Conservation (phyloP, 1,284 basidiomycete species). For the Phylloporus sp. region DNA sequence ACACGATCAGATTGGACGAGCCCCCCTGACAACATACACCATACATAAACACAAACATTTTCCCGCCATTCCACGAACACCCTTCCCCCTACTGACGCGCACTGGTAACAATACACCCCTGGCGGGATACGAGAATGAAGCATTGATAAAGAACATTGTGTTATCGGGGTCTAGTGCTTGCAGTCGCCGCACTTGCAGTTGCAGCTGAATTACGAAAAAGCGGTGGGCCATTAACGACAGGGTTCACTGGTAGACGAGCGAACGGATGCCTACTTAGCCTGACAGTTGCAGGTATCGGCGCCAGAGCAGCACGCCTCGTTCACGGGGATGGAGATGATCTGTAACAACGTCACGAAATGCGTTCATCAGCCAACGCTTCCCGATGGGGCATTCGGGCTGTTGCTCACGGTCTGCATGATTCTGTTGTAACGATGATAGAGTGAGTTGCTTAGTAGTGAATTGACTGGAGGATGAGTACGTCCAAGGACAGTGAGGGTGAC, state of each 20-base stretch:
- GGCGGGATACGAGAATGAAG: neutral
- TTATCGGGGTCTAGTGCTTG: conserved; percentile 21
- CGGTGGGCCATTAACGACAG: neutral
- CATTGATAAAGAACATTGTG: neutral
- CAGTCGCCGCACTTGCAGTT: conserved; percentile 25
- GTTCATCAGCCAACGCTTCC: neutral
- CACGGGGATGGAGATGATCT: conserved; percentile 27
- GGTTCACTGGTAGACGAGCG: neutral
- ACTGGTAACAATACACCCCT: neutral
- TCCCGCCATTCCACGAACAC: neutral
- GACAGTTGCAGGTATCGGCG: conserved; percentile 15
- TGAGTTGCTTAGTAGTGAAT: neutral
- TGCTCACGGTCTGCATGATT: conserved; percentile 2
- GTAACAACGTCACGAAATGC: neutral
- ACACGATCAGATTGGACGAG: neutral
- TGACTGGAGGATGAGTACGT: neutral
- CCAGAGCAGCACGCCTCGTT: conserved; percentile 30
- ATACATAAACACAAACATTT: neutral
- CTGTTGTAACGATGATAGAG: neutral
- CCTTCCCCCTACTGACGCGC: neutral
- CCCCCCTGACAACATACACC: neutral
- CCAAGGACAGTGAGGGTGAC: neutral
- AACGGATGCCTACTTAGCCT: conserved; percentile 8
- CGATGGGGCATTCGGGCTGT: neutral
- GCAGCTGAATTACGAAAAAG: conserved; percentile 12